Evolutionary conservation across 441 rosid species (phyloP).

Genomic region (Sinapis alba): DNA sequence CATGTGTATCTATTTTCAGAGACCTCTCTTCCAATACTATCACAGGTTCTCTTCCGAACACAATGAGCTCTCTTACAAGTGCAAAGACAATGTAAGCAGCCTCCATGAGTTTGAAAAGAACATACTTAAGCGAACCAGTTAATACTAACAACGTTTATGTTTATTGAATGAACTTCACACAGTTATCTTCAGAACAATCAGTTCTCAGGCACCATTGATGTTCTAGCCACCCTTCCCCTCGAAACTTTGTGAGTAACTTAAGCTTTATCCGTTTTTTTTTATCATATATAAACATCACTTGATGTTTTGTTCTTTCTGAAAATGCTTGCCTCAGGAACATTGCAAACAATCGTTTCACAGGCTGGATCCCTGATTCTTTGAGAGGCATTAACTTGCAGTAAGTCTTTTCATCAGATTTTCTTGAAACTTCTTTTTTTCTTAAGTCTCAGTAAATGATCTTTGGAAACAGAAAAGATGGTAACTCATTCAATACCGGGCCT

Average conservation of each 20-base stretch:
- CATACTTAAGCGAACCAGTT: not conserved
- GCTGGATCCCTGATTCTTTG: conserved; percentile 88
- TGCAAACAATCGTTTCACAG: conserved; percentile 82
- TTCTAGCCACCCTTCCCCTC: conserved; percentile 82
- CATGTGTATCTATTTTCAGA: conserved; percentile 48
- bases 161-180: conserved; percentile 31
- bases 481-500: conserved; percentile 70
- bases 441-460: conserved; percentile 13
- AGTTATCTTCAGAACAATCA: conserved; percentile 95
- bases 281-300: not conserved
- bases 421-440: not conserved
- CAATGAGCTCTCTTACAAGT: conserved; percentile 71
- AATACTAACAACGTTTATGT: conserved; percentile 18
- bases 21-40: conserved; percentile 83
- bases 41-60: conserved; percentile 70
- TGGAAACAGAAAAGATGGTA: conserved; percentile 77
- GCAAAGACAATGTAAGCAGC: conserved; percentile 59
- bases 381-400: conserved; percentile 78
- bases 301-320: conserved; percentile 34
- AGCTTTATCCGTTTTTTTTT: too few species aligned
- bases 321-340: conserved; percentile 59
- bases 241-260: conserved; percentile 82
- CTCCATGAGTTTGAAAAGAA: conserved; percentile 2
- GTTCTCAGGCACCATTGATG: conserved; percentile 80
- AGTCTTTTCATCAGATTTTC: conserved; percentile 40